Evolutionary conservation across 306 rosid species (phyloP).

Genomic region (Citrullus mucosospermus): DNA sequence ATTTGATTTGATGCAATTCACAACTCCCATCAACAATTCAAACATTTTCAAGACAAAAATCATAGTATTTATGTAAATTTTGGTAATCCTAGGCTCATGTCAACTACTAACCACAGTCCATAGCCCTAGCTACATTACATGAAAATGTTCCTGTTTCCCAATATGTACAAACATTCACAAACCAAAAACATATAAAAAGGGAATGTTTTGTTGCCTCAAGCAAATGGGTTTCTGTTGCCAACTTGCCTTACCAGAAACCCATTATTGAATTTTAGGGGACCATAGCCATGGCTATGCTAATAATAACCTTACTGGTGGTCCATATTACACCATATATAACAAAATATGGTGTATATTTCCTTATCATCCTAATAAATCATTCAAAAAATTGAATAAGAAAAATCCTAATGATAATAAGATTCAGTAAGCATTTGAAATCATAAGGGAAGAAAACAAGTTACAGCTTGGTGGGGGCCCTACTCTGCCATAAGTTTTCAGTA

Average conservation of each 20-base stretch:
- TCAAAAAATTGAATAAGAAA: background rate
- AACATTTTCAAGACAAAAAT: background rate
- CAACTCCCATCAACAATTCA: background rate
- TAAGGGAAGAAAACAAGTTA: background rate
- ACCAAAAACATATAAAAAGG: background rate
- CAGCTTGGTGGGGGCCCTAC: slow-evolving; percentile 3
- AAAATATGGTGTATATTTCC: background rate
- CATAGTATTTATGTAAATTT: background rate
- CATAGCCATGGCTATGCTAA: background rate
- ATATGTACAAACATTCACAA: background rate
- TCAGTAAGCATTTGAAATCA: background rate
- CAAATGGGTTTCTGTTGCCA: slow-evolving; percentile 3
- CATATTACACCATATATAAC: background rate
- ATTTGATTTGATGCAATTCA: background rate
- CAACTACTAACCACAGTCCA: background rate
- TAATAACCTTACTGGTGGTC: slow-evolving; percentile 2
- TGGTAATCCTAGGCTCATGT: slow-evolving; percentile 6
- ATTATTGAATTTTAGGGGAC: background rate
- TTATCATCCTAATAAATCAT: background rate
- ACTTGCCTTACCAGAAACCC: background rate
- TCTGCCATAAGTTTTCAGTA: background rate
- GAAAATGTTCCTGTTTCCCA: background rate
- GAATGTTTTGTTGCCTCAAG: background rate
- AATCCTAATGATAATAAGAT: background rate
- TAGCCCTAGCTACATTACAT: background rate